Percentiles rank a stretch among this genome's conserved stretches.
Conservation (phyloP, 768 basidiomycete genomes). For the Collybia nuda region DNA sequence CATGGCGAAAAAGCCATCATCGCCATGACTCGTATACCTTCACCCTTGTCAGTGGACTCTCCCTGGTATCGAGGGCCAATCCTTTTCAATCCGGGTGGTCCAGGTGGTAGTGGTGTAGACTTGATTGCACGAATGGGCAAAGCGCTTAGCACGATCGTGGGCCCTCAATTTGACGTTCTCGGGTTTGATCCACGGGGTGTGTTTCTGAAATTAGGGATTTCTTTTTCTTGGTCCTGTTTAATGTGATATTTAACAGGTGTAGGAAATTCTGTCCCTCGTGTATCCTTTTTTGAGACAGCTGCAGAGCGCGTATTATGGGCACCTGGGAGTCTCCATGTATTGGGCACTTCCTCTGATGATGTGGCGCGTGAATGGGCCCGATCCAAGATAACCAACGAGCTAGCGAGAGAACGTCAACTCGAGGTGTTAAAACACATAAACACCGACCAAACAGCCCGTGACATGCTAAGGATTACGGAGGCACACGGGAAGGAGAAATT, state of each 20-base stretch:
- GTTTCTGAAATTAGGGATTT: too few relatives aligned
- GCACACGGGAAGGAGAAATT: constrained; percentile 32
- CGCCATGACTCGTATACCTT: constrained; percentile 41
- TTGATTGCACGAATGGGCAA: constrained; percentile 20
- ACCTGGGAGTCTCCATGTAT: constrained; percentile 2
- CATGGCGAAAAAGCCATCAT: constrained; percentile 35
- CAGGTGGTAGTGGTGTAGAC: constrained; percentile 42
- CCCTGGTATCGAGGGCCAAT: constrained; percentile 41
- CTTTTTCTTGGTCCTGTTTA: too few relatives aligned
- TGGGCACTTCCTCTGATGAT: constrained; percentile 22
- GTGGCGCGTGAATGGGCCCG: constrained; percentile 31
- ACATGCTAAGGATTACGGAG: constrained; percentile 34
- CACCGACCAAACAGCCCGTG: constrained; percentile 36
- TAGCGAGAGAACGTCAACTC: constrained; percentile 28
- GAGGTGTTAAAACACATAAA: constrained; percentile 28
- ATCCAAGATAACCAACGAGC: constrained; percentile 24
- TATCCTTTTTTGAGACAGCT: constrained; percentile 32
- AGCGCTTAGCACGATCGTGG: constrained; percentile 28
- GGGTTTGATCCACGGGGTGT: constrained; percentile 47
- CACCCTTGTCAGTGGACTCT: constrained; percentile 22
- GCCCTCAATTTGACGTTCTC: constrained; percentile 44
- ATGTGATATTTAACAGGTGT: constrained; percentile 23
- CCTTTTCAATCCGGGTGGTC: constrained; percentile 47
- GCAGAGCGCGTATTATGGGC: constrained; percentile 29
- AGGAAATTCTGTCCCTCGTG: constrained; percentile 29